These are phyloP conservation scores for Rhododendron williamsianum DNA, from an alignment of 148 eudicot species.

Conservation along the genomic window DNA sequence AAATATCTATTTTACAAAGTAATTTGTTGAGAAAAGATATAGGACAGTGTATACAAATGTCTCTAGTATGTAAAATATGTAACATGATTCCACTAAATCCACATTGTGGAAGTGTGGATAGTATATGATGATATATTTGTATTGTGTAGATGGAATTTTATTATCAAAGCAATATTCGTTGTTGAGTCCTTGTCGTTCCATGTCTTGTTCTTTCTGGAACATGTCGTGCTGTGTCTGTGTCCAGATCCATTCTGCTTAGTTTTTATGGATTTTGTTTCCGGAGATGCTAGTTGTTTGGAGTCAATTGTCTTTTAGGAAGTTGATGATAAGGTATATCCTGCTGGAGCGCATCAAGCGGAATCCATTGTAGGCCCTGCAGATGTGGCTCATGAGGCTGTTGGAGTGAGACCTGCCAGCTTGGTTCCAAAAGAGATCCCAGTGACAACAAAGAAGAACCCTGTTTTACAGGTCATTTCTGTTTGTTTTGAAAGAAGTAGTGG, in stretches of 20 bases:
- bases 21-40: neutral
- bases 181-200: neutral
- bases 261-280: neutral
- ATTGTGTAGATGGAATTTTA: neutral
- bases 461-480: slow-evolving; percentile 50
- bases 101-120: neutral
- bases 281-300: neutral
- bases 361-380: slow-evolving; percentile 86
- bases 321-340: slow-evolving; percentile 23
- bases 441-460: slow-evolving; percentile 78
- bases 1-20: neutral
- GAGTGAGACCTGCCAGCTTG: slow-evolving; percentile 65
- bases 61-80: neutral
- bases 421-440: slow-evolving; percentile 76
- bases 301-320: slow-evolving; percentile 23
- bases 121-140: neutral
- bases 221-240: neutral
- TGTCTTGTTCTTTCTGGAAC: neutral
- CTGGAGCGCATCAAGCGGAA: slow-evolving; percentile 51
- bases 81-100: neutral
- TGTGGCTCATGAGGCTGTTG: slow-evolving; percentile 94
- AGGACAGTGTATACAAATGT: neutral
- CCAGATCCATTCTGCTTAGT: neutral
- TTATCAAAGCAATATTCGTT: neutral
- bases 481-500: neutral